These are phyloP conservation scores for Aspergillus olivimuriae DNA, from an alignment of 495 filamentous ascomycete genomes.

Conservation along the genomic window DNA sequence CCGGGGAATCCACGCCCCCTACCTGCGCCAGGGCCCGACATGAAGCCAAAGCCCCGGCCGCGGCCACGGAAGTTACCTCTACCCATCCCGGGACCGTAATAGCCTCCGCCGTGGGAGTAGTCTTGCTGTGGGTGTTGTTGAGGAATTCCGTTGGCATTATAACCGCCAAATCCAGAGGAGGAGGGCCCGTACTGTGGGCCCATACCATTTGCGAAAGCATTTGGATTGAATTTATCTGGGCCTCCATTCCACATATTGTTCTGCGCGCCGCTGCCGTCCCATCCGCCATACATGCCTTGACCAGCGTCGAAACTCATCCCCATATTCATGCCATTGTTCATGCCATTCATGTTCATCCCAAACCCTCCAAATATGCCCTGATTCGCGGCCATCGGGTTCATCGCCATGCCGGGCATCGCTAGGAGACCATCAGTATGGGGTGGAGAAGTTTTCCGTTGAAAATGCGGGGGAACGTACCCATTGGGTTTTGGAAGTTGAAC, in stretches of 20 bases:
- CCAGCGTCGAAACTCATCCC: slow-evolving; percentile 66
- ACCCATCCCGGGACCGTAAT: slow-evolving; percentile 47
- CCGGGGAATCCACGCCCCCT: slow-evolving; percentile 49
- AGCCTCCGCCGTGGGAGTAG: slow-evolving; percentile 60
- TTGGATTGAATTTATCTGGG: slow-evolving; percentile 61
- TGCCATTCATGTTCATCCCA: slow-evolving; percentile 88
- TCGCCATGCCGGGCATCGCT: slow-evolving; percentile 75
- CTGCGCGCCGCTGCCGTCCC: slow-evolving; percentile 52
- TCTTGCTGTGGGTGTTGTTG: slow-evolving; percentile 50
- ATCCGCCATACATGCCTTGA: slow-evolving; percentile 58
- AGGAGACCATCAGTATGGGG: slow-evolving; percentile 9
- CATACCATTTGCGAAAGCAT: slow-evolving; percentile 71
- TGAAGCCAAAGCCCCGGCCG: slow-evolving; percentile 46
- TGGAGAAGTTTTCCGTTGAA: not conserved
- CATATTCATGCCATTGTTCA: slow-evolving; percentile 86
- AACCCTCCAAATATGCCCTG: slow-evolving; percentile 86
- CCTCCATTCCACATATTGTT: slow-evolving; percentile 70
- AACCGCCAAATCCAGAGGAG: slow-evolving; percentile 71
- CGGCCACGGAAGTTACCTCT: slow-evolving; percentile 60
- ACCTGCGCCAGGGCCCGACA: slow-evolving; percentile 38
- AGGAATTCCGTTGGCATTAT: slow-evolving; percentile 52
- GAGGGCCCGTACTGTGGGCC: slow-evolving; percentile 77
- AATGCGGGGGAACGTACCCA: slow-evolving; percentile 59
- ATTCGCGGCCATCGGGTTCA: slow-evolving; percentile 83
- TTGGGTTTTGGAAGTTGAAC: slow-evolving; percentile 60